Percentiles rank a stretch among this genome's conserved stretches.
These are phyloP conservation scores for Solanum gracilifrons DNA, from an alignment of 257 asterid genomes.

Conservation along the genomic window DNA sequence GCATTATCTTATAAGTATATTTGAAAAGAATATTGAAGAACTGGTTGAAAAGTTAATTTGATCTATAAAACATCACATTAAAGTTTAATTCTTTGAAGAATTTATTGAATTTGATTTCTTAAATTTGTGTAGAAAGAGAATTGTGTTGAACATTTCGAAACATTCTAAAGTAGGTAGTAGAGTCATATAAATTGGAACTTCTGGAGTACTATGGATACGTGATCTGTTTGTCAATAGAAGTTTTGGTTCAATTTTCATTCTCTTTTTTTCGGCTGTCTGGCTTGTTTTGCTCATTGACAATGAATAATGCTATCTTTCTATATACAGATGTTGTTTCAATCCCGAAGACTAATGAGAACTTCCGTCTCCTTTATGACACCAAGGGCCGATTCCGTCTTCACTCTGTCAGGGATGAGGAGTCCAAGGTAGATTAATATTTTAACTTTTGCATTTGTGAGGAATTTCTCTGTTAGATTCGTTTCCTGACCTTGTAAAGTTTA, in stretches of 20 bases:
- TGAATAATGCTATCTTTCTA: not conserved
- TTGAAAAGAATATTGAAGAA: not conserved
- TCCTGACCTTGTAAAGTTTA: not conserved
- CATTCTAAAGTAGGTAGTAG: not conserved
- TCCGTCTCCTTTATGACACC: conserved; percentile 24
- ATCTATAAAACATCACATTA: not conserved
- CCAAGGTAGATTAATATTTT: conserved; percentile 16
- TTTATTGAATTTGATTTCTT: not conserved
- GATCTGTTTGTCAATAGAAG: not conserved
- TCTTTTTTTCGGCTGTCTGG: not conserved
- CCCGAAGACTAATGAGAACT: conserved; percentile 41
- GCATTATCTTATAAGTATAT: not conserved
- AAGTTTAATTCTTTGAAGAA: not conserved
- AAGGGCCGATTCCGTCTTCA: conserved; percentile 1
- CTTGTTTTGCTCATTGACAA: not conserved
- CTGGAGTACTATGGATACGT: not conserved
- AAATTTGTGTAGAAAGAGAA: not conserved
- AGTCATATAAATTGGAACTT: not conserved
- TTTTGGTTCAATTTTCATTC: not conserved
- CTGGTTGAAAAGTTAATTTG: not conserved
- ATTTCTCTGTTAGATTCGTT: not conserved
- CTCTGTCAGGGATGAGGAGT: conserved; percentile 35
- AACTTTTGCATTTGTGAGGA: not conserved
- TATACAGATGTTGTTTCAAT: conserved; percentile 35
- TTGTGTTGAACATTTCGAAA: not conserved